Base-by-base conservation (phyloP, 179 eudicot species). In the Heliamphora pulchella region DNA sequence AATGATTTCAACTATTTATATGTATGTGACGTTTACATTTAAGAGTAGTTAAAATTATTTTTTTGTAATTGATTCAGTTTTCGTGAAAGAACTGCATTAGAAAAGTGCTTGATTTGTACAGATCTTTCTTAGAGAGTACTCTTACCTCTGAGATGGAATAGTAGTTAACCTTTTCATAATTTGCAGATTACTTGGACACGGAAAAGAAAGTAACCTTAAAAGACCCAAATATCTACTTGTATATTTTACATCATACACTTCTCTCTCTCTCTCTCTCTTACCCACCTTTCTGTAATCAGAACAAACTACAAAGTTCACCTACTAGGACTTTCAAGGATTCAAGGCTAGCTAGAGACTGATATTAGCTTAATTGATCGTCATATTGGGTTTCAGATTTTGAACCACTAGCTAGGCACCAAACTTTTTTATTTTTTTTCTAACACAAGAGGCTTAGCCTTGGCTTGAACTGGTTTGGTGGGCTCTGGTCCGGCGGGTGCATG, bases 401-500 rank as follows among this genome's bases (percentile, higher is more conserved):
- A 31, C 31, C 31, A 31, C 31, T 31, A 31, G 31, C 31, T 31
- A 31, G 31, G 31, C 31, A 31, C 31, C 31, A 31, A 31, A 31
- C 31, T 31, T 31, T 31, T 31, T 31, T 31, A 31, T 31, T 31
- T 31, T 31, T 31, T 31, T 31, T 15, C 76, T 76, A 92, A 75
- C 89, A 89, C 64, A 87, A 84, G 81, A 90, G 87, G 87, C 94
- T 86, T 81, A 89, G 89, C 43, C 81, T 84, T 63, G 84, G 85
- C 68, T 88, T 87, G 78, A 90, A 83, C 53, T 87, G 76, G 77
- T 63, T 74, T n/a, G 90, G 76, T 82, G 83, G 77, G 55, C 46
- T 85, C 46, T 85, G 91, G 58, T 90, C 89, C n/a, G 87, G 88
- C 41, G 94, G 93, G 85, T 93, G 98, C 86, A 91, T 79, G 79